phyloP scores from a whole-genome alignment of 306 rosid species.

The Medicago arabica region DNA sequence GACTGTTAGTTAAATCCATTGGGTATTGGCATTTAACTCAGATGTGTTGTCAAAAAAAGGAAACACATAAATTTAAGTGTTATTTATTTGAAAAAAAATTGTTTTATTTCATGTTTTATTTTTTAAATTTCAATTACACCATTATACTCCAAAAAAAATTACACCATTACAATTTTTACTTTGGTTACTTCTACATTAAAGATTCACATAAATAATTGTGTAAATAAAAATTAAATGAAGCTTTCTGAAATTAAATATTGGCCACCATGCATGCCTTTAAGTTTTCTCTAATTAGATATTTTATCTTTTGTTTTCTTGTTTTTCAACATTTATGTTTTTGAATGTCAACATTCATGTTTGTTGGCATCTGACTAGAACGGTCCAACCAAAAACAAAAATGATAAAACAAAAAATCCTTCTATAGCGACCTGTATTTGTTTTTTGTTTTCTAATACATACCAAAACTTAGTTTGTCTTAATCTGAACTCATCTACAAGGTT shows the following conservation, averaged over 20 bases:
- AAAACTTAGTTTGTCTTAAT: not conserved
- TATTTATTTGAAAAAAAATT: no score
- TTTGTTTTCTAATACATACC: not conserved
- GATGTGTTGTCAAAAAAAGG: no score
- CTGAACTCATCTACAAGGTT: conserved; percentile 19
- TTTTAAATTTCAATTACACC: no score
- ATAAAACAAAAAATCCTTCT: not conserved
- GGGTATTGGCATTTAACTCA: no score
- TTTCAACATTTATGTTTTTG: not conserved
- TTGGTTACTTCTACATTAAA: no score
- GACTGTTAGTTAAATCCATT: no score
- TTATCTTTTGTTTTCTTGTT: not conserved
- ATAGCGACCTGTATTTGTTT: not conserved
- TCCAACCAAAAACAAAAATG: not conserved
- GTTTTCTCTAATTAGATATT: not conserved
- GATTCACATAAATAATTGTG: not conserved
- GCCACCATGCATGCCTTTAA: not conserved
- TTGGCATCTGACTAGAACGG: conserved; percentile 11
- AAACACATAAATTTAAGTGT: no score
- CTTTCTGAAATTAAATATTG: not conserved
- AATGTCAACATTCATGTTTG: not conserved
- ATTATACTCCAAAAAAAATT: no score
- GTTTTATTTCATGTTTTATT: no score
- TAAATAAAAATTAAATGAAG: not conserved
- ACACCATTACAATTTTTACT: no score